Percentiles rank a stretch among this genome's conserved stretches.
Evolutionary conservation across 2,329 filamentous ascomycete genomes (phyloP).

Genomic region (Gnomoniopsis smithogilvyi): DNA sequence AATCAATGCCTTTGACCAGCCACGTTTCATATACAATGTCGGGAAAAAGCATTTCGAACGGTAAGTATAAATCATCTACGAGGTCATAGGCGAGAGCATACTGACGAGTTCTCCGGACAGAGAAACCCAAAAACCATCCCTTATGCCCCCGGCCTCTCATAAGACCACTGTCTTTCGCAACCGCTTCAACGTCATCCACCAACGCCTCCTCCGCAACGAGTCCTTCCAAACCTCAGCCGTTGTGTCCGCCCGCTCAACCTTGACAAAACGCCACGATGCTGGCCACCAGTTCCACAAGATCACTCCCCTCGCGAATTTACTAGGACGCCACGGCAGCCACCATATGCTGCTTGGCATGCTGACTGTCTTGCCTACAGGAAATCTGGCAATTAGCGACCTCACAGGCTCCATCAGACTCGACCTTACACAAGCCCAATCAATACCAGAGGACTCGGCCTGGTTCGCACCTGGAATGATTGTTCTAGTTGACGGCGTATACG

Average conservation of each 20-base stretch:
- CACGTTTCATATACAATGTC: slow-evolving; percentile 71
- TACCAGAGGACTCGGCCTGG: slow-evolving; percentile 85
- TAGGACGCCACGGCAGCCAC: slow-evolving; percentile 76
- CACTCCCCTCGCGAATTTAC: slow-evolving; percentile 74
- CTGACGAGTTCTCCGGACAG: slow-evolving; percentile 33
- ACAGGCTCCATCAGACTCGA: slow-evolving; percentile 87
- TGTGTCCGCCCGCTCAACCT: slow-evolving; percentile 53
- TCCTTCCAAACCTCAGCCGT: slow-evolving; percentile 84
- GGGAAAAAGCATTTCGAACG: slow-evolving; percentile 88
- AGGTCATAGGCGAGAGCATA: not conserved
- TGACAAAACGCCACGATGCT: slow-evolving; percentile 58
- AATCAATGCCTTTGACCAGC: slow-evolving; percentile 81
- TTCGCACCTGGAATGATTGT: slow-evolving; percentile 96
- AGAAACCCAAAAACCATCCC: slow-evolving; percentile 60
- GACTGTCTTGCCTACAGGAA: slow-evolving; percentile 75
- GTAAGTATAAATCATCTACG: slow-evolving; percentile 36
- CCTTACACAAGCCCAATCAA: slow-evolving; percentile 72
- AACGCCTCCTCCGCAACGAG: slow-evolving; percentile 88
- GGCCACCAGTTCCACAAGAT: slow-evolving; percentile 75
- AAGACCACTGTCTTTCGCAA: slow-evolving; percentile 87
- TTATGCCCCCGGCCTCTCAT: slow-evolving; percentile 73
- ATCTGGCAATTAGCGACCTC: slow-evolving; percentile 78
- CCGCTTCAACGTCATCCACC: slow-evolving; percentile 87
- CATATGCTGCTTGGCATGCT: slow-evolving; percentile 87
- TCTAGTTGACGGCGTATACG: slow-evolving; percentile 91